Conservation (phyloP, 2,329 filamentous ascomycete genomes). For the Myriosclerotinia scirpicola region DNA sequence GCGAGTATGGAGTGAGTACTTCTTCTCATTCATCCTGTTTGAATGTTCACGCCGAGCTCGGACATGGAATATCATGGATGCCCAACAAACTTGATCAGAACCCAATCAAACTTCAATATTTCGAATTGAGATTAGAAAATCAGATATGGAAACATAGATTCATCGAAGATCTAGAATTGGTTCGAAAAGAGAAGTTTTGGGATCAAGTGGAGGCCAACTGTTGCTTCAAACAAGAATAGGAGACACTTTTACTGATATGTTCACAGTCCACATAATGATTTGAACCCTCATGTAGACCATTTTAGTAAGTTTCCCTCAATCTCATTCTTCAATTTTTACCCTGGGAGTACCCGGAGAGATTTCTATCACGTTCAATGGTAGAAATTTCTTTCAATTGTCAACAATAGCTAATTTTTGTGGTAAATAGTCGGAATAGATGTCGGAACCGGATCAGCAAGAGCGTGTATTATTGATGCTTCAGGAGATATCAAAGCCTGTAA, state of each 20-base stretch:
- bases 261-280: slow-evolving; percentile 38
- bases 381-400: not conserved
- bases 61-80: not conserved
- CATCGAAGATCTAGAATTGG: not conserved
- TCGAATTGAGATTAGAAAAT: not conserved
- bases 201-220: not conserved
- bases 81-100: not conserved
- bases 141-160: not conserved
- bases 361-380: not conserved
- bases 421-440: slow-evolving; percentile 79
- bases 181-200: not conserved
- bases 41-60: not conserved
- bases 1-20: slow-evolving; percentile 40
- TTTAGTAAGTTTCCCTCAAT: slow-evolving; percentile 44
- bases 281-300: slow-evolving; percentile 51
- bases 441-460: slow-evolving; percentile 90
- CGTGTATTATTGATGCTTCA: slow-evolving; percentile 89
- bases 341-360: no score
- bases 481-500: slow-evolving; percentile 74
- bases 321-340: not conserved
- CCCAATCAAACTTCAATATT: not conserved
- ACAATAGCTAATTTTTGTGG: slow-evolving; percentile 9
- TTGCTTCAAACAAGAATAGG: not conserved
- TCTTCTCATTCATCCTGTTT: not conserved
- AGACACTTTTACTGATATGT: not conserved